Base-by-base conservation (phyloP, 2,329 filamentous ascomycete genomes). In the Ambrosiella cleistominuta region DNA sequence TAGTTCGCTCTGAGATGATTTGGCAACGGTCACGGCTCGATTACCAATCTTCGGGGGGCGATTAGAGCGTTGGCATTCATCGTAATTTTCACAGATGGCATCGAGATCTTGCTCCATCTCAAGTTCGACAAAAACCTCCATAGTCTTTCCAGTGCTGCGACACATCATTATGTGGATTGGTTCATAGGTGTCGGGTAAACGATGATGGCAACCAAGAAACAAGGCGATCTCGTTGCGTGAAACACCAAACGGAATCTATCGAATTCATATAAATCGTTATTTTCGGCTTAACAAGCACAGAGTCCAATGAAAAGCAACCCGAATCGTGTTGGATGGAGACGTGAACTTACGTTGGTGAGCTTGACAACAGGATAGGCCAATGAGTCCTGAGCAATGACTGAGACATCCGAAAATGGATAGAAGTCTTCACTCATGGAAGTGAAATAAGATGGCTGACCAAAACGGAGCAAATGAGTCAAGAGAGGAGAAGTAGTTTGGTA, bases 101-200 rank as follows among this genome's bases (percentile, higher is more conserved):
- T 76, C 68, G 3, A 81, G 80, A 59, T 80, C 78, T 5, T 74
- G 66, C 3, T 76, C 68, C 35, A 68, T 74, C 19, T 72, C 64
- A 60, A 82, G 81, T 66, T 82, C 80, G 47, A 81, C 74, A 61
- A 76, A 83, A 3, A 75, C 77, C 61, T 82, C 79, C 66, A 79
- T 75, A 0, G 80, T 82, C 72, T 82, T 82, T 64, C 75, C 75
- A 2, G 77, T 78, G 19, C 75, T 71, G n/a, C 78, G 74, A 57
- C 82, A 80, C 79, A 82, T 82, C 63, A 82, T 79, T 62, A 82
- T 81, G 60, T 82, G 80, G 7, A 83, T 70, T 0, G 77, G 75
- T 63, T 81, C 79, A 5, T 77, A 71, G 1, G 64, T 66, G 60
- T 81, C 78, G 37, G 73, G 75, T 52, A 80, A 66, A 39, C 82